Percentiles rank a stretch among this genome's conserved stretches.
Evolutionary conservation across 495 filamentous ascomycete genomes (phyloP).

Genomic region (Parathielavia hyrcaniae): DNA sequence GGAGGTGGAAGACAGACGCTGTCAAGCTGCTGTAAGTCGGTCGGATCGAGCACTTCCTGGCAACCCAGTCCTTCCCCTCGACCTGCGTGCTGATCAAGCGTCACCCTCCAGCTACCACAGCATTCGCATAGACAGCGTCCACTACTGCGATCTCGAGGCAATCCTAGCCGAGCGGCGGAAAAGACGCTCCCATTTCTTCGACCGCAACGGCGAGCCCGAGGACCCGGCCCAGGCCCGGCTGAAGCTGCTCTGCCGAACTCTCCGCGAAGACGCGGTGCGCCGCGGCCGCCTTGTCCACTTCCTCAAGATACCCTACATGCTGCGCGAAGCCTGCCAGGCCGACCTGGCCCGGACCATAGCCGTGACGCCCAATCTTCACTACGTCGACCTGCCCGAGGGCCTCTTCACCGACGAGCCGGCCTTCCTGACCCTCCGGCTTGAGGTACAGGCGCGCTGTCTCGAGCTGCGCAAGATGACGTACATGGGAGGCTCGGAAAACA

Average conservation of each 20-base stretch:
- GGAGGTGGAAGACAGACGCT: slow-evolving; percentile 58
- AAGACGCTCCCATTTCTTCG: slow-evolving; percentile 54
- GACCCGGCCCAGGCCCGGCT: slow-evolving; percentile 74
- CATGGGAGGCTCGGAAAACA: slow-evolving; percentile 66
- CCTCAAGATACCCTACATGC: slow-evolving; percentile 94
- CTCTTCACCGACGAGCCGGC: slow-evolving; percentile 72
- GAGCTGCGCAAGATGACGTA: slow-evolving; percentile 87
- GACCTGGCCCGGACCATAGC: slow-evolving; percentile 81
- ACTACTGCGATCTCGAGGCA: slow-evolving; percentile 86
- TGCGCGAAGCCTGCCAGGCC: slow-evolving; percentile 76
- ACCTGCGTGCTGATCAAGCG: neutral
- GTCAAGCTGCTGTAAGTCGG: slow-evolving; percentile 57
- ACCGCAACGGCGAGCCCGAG: slow-evolving; percentile 67
- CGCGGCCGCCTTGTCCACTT: slow-evolving; percentile 63
- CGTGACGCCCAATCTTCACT: slow-evolving; percentile 76
- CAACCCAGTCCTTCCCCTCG: neutral
- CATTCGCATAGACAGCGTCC: slow-evolving; percentile 88
- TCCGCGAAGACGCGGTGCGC: slow-evolving; percentile 61
- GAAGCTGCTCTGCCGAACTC: slow-evolving; percentile 67
- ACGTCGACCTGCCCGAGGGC: slow-evolving; percentile 86
- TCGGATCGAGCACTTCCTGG: slow-evolving; percentile 10
- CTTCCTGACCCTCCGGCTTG: slow-evolving; percentile 69
- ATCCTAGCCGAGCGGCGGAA: slow-evolving; percentile 70
- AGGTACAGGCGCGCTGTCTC: slow-evolving; percentile 74
- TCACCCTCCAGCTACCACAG: slow-evolving; percentile 61